Evolutionary conservation across 768 basidiomycete species (phyloP), one percentile per base, ranked within the genome.

Genomic region (Suillus spraguei): DNA sequence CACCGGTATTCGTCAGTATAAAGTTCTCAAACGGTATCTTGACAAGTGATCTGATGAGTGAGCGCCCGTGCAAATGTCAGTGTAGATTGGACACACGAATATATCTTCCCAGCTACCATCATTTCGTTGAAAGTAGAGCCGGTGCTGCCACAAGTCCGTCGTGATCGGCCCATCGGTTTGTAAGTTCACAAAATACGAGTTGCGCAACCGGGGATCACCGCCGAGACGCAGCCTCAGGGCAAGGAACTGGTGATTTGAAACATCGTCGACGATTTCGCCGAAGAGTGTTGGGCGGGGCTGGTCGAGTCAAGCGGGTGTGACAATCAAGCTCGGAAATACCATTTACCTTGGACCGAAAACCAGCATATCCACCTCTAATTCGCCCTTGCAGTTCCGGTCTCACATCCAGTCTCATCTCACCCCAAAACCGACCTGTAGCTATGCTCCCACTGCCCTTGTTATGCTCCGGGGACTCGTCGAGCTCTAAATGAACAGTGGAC

Each of bases 71-170:
- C 64, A 62, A 68, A 60, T 17, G n/a, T n/a, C n/a, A n/a, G n/a
- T n/a, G 35, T 58, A 63, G 28, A 70, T 56, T 35, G 64, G 47
- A 82, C 88, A 68, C 66, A 92, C 93, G 70, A 88, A 88, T 17
- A 96, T 73, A 69, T 94, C 88, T 72, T 95, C 90, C 94, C 94
- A 96, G 5, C 80, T 77, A 32, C 85, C 83, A 63, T 88, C 84
- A 33, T 80, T 78, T 61, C 85, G 82, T 58, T 82, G 80, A 72
- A 95, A 91, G 76, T 85, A 92, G n/a, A 99, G 80, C 39, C 93
- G 85, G 68, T 98, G 95, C 72, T 97, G 97, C 89, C 92, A 99
- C n/a, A 99, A 79, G 72, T 97, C 94, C 42, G 87, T 90, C 58
- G 87, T 84, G 56, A 92, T 81, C 50, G 86, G 82, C 1, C 92